These are phyloP conservation scores for Cytospora mali DNA, from an alignment of 2,329 filamentous ascomycete species.

Conservation along the genomic window DNA sequence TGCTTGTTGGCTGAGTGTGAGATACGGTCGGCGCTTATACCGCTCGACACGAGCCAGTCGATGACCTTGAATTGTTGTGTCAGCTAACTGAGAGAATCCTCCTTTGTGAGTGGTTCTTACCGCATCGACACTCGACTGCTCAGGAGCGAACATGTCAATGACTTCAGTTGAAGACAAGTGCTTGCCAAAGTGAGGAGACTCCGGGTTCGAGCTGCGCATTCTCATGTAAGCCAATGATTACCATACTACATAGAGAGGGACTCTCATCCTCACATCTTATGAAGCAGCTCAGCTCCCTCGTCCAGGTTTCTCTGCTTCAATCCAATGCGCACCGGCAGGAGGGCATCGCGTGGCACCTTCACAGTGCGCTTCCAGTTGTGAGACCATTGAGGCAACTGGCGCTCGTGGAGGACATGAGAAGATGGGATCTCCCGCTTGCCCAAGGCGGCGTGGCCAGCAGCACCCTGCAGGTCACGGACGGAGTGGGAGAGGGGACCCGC, in stretches of 20 bases:
- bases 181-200: conserved; percentile 44
- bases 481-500: conserved; percentile 15
- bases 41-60: conserved; percentile 39
- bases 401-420: conserved; percentile 36
- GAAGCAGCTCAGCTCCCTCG: conserved; percentile 36
- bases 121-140: conserved; percentile 37
- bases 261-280: conserved; percentile 35
- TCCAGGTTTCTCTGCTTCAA: conserved; percentile 37
- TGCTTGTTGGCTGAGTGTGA: conserved; percentile 35
- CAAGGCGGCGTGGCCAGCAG: too few relatives aligned
- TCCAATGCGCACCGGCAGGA: conserved; percentile 40
- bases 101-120: conserved; percentile 41
- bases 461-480: background rate
- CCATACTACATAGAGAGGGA: background rate
- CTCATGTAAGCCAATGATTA: background rate
- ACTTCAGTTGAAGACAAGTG: conserved; percentile 43
- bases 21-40: conserved; percentile 30
- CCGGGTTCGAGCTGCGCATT: conserved; percentile 37
- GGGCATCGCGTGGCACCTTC: conserved; percentile 30
- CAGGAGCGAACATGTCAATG: conserved; percentile 43
- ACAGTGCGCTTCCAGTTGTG: conserved; percentile 34
- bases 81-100: conserved; percentile 19
- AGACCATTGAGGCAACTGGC: conserved; percentile 33
- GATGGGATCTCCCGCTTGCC: conserved; percentile 24
- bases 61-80: conserved; percentile 35